Evolutionary conservation across 495 filamentous ascomycete genomes (phyloP), one percentile per base, ranked within the genome.

Genomic region (Podospora didyma): DNA sequence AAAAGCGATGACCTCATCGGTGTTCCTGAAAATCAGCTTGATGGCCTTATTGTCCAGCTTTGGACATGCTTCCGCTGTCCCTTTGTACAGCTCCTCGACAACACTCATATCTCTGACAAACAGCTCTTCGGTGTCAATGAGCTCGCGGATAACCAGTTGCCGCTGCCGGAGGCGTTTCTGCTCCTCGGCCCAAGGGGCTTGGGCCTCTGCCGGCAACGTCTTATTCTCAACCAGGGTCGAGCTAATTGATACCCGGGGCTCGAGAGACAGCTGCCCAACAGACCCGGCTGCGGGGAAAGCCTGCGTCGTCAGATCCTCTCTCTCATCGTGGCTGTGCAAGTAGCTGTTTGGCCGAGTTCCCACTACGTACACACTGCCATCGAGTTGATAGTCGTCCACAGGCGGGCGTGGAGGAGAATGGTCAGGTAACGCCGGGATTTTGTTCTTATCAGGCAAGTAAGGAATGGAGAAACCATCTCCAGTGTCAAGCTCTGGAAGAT

Each of bases 41-140:
- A 94, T 84, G 54, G 96, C 95, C 46, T 92, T 87, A 17, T 78
- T 68, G 23, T 87, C 89, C n/a, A 97, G 79, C 51, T 89, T 82
- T 19, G 90, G 81, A 46, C 86, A 88, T 17, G 90, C 86, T 58
- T 88, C 87, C 0, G 90, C 90, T 0, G 94, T 97, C n/a, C 88
- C 90, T 70, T 92, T 95, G 76, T 97, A 98, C 45, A 97, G 96
- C 63, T 96, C 90, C 64, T 95, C 89, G 6, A 95, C 86, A 39
- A 98, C 90, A 62, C 89, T 96, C 90, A 98, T 93, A 71, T 98
- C 94, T 58, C 87, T 81, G 46, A 90, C 80, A 69, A 92, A 97
- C 16, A 83, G 82, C 26, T 87, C 82, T 66, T 98, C 94, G 2
- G 95, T 98, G 61, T 96, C 90, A 39, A 96, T 82, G 20, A 98